Base-by-base conservation (phyloP, 768 basidiomycete species). In the Bullera alba region DNA sequence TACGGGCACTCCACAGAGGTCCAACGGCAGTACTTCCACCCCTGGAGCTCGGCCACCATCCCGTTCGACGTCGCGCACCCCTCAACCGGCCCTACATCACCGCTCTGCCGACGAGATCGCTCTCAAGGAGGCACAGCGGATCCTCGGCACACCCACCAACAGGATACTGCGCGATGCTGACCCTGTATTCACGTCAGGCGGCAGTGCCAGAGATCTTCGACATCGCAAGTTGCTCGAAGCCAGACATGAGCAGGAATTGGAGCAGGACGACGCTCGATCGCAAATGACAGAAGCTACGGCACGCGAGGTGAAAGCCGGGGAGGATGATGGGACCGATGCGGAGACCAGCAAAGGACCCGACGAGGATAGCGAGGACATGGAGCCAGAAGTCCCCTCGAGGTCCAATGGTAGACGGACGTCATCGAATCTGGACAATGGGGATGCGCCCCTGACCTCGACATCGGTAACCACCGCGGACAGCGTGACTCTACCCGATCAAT, bases 51-150 rank as follows among this genome's bases (percentile, higher is more conserved):
- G n/a, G n/a, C n/a, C n/a, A n/a, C 32, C 32, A 8, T 34, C 32
- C 32, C 32, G 32, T n/a, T 34, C 32, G 32, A 34, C 10, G 10
- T n/a, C 32, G 32, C 32, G 8, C 32, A 10, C 32, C 10, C 8
- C 32, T 34, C 32, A 8, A 8, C 8, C 32, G n/a, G 10, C 32
- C 37, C 54, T 50, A 8, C 60, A 62, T 41, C 61, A 58, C 37
- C 53, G 47, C 23, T 56, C 64, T 19, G 53, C 61, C 17, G 58
- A 63, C 34, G 58, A 66, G 26, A 49, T 58, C 4, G 52, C 61
- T 26, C 44, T 56, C 5, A 51, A 54, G 30, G 64, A 60, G 22
- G 64, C 61, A 4, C 57, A 52, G 2, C 19, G 54, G 25, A 28
- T 59, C 27, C 30, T 56, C 35, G 23, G 27, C 46, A 30, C 46